A percentile compares a stretch with the other conserved stretches of the same genome.
phyloP scores from a whole-genome alignment of 225 moss, liverwort and hornwort genomes.

The Bryum argenteum region DNA sequence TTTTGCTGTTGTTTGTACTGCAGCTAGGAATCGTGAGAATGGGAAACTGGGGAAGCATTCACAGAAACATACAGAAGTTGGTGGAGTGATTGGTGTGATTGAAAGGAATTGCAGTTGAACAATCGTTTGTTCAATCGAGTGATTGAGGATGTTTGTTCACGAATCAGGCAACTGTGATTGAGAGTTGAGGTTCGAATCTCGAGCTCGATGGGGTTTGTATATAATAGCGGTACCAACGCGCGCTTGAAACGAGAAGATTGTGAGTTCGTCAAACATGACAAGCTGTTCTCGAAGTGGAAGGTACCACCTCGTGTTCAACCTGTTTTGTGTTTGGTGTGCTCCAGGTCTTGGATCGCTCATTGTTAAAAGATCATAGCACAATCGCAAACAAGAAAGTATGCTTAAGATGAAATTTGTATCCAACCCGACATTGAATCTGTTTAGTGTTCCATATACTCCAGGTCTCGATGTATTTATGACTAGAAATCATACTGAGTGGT shows the following conservation, averaged over 20 bases:
- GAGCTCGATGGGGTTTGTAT: conserved; percentile 28
- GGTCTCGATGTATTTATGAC: too few relatives aligned
- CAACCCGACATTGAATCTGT: too few relatives aligned
- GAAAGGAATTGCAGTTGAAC: too few relatives aligned
- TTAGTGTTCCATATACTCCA: too few relatives aligned
- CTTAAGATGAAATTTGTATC: too few relatives aligned
- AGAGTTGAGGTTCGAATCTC: neutral
- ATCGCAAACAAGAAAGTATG: too few relatives aligned
- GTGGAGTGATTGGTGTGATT: neutral
- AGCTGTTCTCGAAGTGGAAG: conserved; percentile 55
- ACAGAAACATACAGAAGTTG: neutral
- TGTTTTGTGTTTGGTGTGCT: too few relatives aligned
- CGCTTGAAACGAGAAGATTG: conserved; percentile 45
- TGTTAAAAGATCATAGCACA: too few relatives aligned
- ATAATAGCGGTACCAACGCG: conserved; percentile 10
- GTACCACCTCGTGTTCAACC: conserved; percentile 12
- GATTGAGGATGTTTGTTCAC: too few relatives aligned
- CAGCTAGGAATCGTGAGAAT: conserved; percentile 1
- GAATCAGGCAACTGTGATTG: neutral
- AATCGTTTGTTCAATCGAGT: too few relatives aligned
- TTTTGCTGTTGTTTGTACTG: neutral
- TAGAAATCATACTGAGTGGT: too few relatives aligned
- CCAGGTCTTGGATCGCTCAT: too few relatives aligned
- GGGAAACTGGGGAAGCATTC: neutral
- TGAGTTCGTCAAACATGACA: conserved; percentile 47